These are phyloP conservation scores for Cytospora piceae DNA, from an alignment of 2,329 filamentous ascomycete species.

Conservation along the genomic window DNA sequence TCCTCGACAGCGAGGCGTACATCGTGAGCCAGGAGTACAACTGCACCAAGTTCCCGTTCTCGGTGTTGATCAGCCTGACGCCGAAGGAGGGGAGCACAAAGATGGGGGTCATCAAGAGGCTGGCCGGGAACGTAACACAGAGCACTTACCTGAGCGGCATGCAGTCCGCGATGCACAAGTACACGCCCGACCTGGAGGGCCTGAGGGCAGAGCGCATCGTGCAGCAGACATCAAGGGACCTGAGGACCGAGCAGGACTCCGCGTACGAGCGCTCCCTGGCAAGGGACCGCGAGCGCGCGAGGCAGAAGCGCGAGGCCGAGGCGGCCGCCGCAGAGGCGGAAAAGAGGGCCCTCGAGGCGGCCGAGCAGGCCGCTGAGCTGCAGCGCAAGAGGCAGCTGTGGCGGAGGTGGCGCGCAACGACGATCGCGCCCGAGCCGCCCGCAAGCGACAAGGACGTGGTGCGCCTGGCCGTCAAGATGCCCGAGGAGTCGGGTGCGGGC, in stretches of 20 bases:
- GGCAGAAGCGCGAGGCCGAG: slow-evolving; percentile 76
- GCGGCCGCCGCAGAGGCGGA: slow-evolving; percentile 69
- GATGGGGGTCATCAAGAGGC: slow-evolving; percentile 86
- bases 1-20: slow-evolving; percentile 91
- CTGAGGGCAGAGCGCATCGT: slow-evolving; percentile 77
- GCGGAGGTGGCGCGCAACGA: slow-evolving; percentile 76
- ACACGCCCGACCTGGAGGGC: slow-evolving; percentile 74
- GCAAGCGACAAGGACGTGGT: slow-evolving; percentile 68
- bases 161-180: slow-evolving; percentile 71
- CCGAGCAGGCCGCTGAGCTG: slow-evolving; percentile 60
- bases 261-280: slow-evolving; percentile 93
- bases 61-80: slow-evolving; percentile 83
- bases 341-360: slow-evolving; percentile 61
- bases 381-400: slow-evolving; percentile 64
- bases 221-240: slow-evolving; percentile 76
- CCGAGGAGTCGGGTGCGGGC: slow-evolving; percentile 63
- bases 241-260: slow-evolving; percentile 87
- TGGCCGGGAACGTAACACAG: slow-evolving; percentile 72
- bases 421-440: slow-evolving; percentile 69
- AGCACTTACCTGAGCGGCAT: slow-evolving; percentile 77
- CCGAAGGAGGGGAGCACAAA: slow-evolving; percentile 80
- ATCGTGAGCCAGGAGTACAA: slow-evolving; percentile 86
- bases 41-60: slow-evolving; percentile 92
- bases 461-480: slow-evolving; percentile 70
- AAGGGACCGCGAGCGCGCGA: slow-evolving; percentile 81